Conservation (phyloP, 2,329 filamentous ascomycete genomes). For the Epichloe uncinata region DNA sequence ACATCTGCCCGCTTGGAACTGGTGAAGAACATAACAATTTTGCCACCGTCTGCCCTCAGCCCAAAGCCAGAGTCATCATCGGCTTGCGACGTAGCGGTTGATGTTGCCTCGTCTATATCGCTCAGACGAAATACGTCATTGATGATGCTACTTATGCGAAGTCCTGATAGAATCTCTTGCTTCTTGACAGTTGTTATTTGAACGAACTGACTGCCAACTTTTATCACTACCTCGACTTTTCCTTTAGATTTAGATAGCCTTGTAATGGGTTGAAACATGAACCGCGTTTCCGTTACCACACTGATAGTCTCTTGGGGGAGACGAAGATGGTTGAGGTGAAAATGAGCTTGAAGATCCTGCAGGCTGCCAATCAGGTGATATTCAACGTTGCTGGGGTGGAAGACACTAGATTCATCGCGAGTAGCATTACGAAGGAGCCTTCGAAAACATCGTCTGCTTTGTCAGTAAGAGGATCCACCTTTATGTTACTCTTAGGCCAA, state of each 20-base stretch:
- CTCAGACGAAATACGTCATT: slow-evolving; percentile 58
- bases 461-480: neutral
- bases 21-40: slow-evolving; percentile 60
- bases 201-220: slow-evolving; percentile 55
- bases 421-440: slow-evolving; percentile 47
- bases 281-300: slow-evolving; percentile 52
- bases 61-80: slow-evolving; percentile 57
- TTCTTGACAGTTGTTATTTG: slow-evolving; percentile 57
- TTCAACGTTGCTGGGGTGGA: slow-evolving; percentile 51
- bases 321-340: slow-evolving; percentile 52
- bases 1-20: slow-evolving; percentile 51
- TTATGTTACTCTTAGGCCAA: neutral
- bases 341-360: slow-evolving; percentile 52
- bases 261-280: slow-evolving; percentile 51
- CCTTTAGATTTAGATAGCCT: slow-evolving; percentile 55
- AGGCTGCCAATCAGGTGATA: slow-evolving; percentile 53
- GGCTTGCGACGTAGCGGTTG: slow-evolving; percentile 42
- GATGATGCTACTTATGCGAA: slow-evolving; percentile 48
- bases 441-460: slow-evolving; percentile 44
- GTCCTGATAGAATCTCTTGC: slow-evolving; percentile 51
- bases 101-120: slow-evolving; percentile 50
- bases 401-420: slow-evolving; percentile 45
- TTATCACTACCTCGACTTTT: slow-evolving; percentile 56
- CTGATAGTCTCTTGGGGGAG: slow-evolving; percentile 58
- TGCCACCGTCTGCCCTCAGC: slow-evolving; percentile 53